Evolutionary conservation across 176 grass and related monocot species (phyloP), one percentile per base, ranked within the genome.

Genomic region (Bonia amplexicaulis): DNA sequence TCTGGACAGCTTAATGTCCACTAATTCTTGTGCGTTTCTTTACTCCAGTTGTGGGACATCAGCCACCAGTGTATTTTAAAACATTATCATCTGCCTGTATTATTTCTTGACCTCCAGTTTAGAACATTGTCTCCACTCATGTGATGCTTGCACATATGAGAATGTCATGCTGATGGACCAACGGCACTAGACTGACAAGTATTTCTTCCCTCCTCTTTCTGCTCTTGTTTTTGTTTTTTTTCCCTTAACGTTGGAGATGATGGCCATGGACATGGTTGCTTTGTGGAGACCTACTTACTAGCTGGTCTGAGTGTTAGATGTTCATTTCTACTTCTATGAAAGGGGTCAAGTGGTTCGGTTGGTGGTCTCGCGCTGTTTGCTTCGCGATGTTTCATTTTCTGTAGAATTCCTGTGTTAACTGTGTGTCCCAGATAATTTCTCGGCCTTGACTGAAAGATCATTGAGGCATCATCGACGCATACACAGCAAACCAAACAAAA

Each of bases 21-120:
- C 63, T 46, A 68, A 62, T 87, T 65, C 19, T 16, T 53, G 19
- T 0, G 41, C 49, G 39, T 20, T 74, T 51, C 49, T 74, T 48
- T 67, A 72, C 67, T 26, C 74, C 66, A 8, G 44, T 19, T 3
- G 78, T 64, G 27, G 45, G 77, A 53, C 48, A 59, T 12, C 73
- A 71, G 63, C 76, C 81, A 88, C 85, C 70, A 76, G 81, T 88
- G 72, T 60, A 5, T 87, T 68, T 85, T 76, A 85, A 81, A 91
- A 80, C 54, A 27, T 80, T 88, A 80, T 91, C 89, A 29, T 7
- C 35, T 69, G 2, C 53, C 37, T 76, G 17, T 27, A 54, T 11
- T 68, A 68, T 46, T 58, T 87, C 80, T 87, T 84, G 71, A 70
- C 63, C 26, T 42, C 0, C 25, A 76, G 25, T 85, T 87, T 85